A percentile compares a stretch with the other conserved stretches of the same genome.
Evolutionary conservation across 2,329 filamentous ascomycete genomes (phyloP).

Genomic region (Pseudogymnoascus sp.): DNA sequence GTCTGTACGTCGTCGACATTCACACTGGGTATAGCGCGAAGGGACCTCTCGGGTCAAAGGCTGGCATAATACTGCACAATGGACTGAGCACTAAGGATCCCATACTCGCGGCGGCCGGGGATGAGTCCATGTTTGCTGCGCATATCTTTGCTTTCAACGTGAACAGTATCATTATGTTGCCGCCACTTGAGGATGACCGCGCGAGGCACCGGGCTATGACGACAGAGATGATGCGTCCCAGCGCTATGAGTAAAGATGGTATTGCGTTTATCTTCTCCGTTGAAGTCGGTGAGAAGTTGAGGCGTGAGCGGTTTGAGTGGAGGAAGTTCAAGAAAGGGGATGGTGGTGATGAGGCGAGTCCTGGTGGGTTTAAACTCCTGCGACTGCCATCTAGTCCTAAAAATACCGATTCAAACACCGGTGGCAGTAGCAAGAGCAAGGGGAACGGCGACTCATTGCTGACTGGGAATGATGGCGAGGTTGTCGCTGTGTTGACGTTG

Average conservation of each 20-base stretch:
- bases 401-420: neutral
- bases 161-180: conserved; percentile 14
- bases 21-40: conserved; percentile 17
- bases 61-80: conserved; percentile 19
- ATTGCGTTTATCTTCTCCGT: conserved; percentile 16
- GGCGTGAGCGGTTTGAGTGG: conserved; percentile 20
- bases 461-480: neutral
- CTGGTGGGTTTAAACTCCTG: conserved; percentile 7
- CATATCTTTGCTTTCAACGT: conserved; percentile 1
- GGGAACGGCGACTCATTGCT: neutral
- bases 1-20: conserved; percentile 17
- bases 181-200: neutral
- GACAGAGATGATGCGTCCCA: conserved; percentile 14
- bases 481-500: conserved; percentile 15
- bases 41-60: conserved; percentile 14
- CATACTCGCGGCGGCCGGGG: conserved; percentile 18
- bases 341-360: conserved; percentile 11
- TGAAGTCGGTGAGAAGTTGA: conserved; percentile 14
- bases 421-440: neutral
- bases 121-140: conserved; percentile 10
- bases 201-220: neutral
- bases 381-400: neutral
- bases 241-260: conserved; percentile 5
- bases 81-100: conserved; percentile 16
- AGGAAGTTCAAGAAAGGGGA: conserved; percentile 16